phyloP scores from a whole-genome alignment of 2,329 filamentous ascomycete species.

The Colletotrichum coccodes region DNA sequence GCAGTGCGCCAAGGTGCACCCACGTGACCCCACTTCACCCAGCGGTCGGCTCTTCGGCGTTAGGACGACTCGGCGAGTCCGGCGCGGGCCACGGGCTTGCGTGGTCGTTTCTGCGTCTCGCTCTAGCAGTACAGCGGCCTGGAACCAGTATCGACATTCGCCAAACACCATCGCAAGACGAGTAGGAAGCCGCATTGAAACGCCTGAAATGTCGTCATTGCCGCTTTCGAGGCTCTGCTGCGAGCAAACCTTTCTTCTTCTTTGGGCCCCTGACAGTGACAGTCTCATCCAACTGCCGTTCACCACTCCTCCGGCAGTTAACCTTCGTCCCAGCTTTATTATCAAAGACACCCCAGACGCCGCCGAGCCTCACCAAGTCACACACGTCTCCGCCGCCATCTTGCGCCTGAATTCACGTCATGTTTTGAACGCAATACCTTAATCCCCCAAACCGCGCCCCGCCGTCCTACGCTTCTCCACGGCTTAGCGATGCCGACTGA shows the following conservation, averaged over 20 bases:
- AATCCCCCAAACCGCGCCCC: not conserved
- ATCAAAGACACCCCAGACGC: not conserved
- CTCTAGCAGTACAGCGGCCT: too few species aligned
- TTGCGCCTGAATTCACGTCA: not conserved
- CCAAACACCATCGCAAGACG: too few species aligned
- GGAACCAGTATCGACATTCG: too few species aligned
- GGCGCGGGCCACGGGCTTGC: slow-evolving; percentile 1
- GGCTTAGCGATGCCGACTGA: not conserved
- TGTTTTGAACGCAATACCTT: not conserved
- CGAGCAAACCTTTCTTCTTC: not conserved
- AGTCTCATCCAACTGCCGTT: not conserved
- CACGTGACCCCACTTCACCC: slow-evolving; percentile 1
- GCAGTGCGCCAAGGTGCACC: slow-evolving; percentile 20
- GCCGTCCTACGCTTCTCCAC: slow-evolving; percentile 1
- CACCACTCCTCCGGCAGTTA: not conserved
- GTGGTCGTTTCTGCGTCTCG: slow-evolving; percentile 6
- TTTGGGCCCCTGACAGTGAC: not conserved
- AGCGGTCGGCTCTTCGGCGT: slow-evolving; percentile 10
- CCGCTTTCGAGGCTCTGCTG: not conserved
- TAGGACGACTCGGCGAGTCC: slow-evolving; percentile 5
- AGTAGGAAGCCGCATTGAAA: too few species aligned
- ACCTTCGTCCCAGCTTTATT: slow-evolving; percentile 8
- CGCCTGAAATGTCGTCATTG: too few species aligned
- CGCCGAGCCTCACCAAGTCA: not conserved
- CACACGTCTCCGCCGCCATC: not conserved